Evolutionary conservation across 2,329 filamentous ascomycete species (phyloP), one percentile per base, ranked within the genome.

Genomic region (Sarocladium kiliense): DNA sequence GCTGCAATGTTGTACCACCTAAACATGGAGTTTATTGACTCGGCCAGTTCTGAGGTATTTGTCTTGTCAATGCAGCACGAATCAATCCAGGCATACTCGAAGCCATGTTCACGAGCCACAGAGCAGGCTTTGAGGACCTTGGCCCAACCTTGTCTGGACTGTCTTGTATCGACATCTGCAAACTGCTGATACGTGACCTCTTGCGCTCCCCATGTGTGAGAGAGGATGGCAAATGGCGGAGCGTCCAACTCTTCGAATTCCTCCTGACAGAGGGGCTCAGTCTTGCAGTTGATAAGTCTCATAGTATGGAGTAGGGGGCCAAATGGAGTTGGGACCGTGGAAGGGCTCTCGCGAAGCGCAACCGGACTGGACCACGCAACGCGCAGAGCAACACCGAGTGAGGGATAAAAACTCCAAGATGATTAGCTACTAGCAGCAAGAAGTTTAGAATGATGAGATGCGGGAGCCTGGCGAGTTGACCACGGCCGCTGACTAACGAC

Each of bases 191-290:
- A 63, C 2, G 60, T 60, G 2, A 64, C 59, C 41, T 68, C 65
- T 25, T 58, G 64, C 9, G 51, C 23, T 37, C 60, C 60, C 66
- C 66, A 68, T 1, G 62, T 66, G 32, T 68, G 66, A 3, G 66
- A 68, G 7, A 68, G 57, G 50, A 68, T 66, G 36, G 65, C 64
- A 57, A 55, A 55, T 18, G 54, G 51, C 34, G 51, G 51, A 21
- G n/a, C 16, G n/a, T 12, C 23, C 3, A 9, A 11, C 16, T 41
- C 51, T 42, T 36, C 51, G 19, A 27, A 54, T 11, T 41, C 51
- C 26, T 37, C n/a, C 19, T 34, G 49, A 14, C 11, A 14, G 9
- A 53, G 49, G 18, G 49, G 34, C 9, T 53, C 49, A 18, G 30
- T 26, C 21, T 18, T 23, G 25, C 34, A 26, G 27, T 37, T n/a